Percentiles rank a stretch among this genome's conserved stretches.
These are phyloP conservation scores for Neopestalotiopsis clavispora DNA, from an alignment of 2,329 filamentous ascomycete genomes.

Conservation along the genomic window DNA sequence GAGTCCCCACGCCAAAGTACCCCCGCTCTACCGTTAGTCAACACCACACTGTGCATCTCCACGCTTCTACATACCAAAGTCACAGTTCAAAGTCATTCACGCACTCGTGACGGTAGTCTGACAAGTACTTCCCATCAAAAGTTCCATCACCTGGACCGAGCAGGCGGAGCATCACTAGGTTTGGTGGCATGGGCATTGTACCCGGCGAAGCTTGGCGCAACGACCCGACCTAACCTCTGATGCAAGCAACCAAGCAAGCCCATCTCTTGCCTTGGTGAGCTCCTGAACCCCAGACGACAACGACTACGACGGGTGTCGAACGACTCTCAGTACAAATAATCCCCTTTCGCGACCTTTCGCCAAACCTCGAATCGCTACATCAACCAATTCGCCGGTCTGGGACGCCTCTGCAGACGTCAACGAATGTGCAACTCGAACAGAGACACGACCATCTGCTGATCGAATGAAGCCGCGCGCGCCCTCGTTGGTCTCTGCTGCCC, in stretches of 20 bases:
- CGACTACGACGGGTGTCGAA: too few relatives aligned
- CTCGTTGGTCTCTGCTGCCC: conserved; percentile 30
- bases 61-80: not conserved
- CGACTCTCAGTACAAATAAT: not conserved
- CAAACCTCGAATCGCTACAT: not conserved
- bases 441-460: not conserved
- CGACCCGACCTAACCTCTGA: not conserved
- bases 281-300: conserved; percentile 6
- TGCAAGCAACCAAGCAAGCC: conserved; percentile 6
- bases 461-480: conserved; percentile 19
- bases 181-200: not conserved
- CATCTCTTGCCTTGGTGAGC: conserved; percentile 6
- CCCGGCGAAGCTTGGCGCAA: conserved; percentile 4
- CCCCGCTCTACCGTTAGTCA: not conserved
- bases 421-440: not conserved
- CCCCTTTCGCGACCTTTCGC: not conserved
- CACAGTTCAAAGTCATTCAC: conserved; percentile 1
- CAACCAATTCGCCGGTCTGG: not conserved
- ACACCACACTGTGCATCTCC: not conserved
- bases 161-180: not conserved
- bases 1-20: not conserved
- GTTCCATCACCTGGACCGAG: not conserved
- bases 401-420: not conserved
- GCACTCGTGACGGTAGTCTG: not conserved
- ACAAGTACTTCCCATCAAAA: conserved; percentile 1